These are phyloP conservation scores for Mortierella sp. DNA, from an alignment of 371 early-diverging fungal genomes.

Conservation along the genomic window DNA sequence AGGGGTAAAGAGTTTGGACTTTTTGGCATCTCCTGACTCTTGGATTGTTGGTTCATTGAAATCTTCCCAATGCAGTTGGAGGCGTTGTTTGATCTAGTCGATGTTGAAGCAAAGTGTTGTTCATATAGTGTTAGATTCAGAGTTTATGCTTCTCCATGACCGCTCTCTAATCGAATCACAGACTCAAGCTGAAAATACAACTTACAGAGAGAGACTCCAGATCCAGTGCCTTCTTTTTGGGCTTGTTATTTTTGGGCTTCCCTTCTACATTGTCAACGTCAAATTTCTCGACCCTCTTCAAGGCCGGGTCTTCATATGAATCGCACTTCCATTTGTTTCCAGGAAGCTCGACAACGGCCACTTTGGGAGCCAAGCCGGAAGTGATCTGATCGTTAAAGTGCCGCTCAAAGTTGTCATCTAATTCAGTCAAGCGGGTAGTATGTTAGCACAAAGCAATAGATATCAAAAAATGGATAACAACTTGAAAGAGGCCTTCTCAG, in stretches of 20 bases:
- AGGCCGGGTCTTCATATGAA: slow-evolving; percentile 56
- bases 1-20: slow-evolving; percentile 56
- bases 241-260: slow-evolving; percentile 30
- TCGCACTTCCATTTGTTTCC: slow-evolving; percentile 53
- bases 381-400: slow-evolving; percentile 52
- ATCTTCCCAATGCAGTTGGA: slow-evolving; percentile 35
- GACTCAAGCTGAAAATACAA: slow-evolving; percentile 34
- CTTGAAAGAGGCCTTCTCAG: not conserved
- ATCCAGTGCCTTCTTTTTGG: slow-evolving; percentile 48
- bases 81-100: slow-evolving; percentile 40
- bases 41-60: slow-evolving; percentile 29
- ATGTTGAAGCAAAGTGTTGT: too few relatives aligned
- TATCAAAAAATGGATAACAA: not conserved
- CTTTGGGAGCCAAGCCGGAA: slow-evolving; percentile 43
- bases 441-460: not conserved
- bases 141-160: not conserved
- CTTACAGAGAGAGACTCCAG: slow-evolving; percentile 54
- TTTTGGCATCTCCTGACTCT: slow-evolving; percentile 15
- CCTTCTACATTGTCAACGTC: slow-evolving; percentile 48
- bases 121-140: slow-evolving; percentile 2
- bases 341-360: slow-evolving; percentile 44
- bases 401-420: slow-evolving; percentile 46
- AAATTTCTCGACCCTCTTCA: slow-evolving; percentile 58
- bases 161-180: not conserved
- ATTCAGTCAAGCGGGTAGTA: not conserved